These are phyloP conservation scores for Emergomyces orientalis DNA, from an alignment of 2,329 filamentous ascomycete species.

Conservation along the genomic window DNA sequence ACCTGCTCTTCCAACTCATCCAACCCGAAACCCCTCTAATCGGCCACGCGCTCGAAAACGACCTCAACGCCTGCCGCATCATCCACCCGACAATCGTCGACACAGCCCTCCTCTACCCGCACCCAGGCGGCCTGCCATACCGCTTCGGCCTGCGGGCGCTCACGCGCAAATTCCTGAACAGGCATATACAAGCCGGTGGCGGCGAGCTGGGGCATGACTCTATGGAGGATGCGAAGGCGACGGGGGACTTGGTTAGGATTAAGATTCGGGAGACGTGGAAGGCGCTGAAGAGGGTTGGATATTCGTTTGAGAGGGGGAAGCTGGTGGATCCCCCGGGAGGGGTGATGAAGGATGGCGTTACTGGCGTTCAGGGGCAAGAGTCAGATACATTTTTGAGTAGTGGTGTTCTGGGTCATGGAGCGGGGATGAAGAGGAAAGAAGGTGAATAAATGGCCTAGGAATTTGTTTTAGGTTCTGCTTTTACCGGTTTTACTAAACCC, in stretches of 20 bases:
- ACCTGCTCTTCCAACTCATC: conserved; percentile 66
- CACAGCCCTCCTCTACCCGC: conserved; percentile 75
- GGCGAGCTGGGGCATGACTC: conserved; percentile 69
- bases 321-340: conserved; percentile 19
- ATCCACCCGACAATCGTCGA: conserved; percentile 80
- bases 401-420: conserved; percentile 6
- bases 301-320: conserved; percentile 41
- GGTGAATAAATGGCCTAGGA: background rate
- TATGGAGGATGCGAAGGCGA: conserved; percentile 79
- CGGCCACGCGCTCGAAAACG: conserved; percentile 91
- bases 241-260: conserved; percentile 71
- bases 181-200: conserved; percentile 67
- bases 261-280: conserved; percentile 64
- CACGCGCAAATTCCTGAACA: conserved; percentile 57
- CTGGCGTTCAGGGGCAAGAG: conserved; percentile 11
- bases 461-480: background rate
- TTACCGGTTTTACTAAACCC: background rate
- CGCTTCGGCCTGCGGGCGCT: conserved; percentile 70
- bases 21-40: conserved; percentile 72
- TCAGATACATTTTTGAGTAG: background rate
- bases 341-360: conserved; percentile 10
- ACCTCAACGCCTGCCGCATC: conserved; percentile 75
- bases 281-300: conserved; percentile 56
- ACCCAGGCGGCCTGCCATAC: conserved; percentile 64
- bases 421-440: conserved; percentile 25